phyloP scores from a whole-genome alignment of 2,329 filamentous ascomycete species.

The Colletotrichum acutatum region DNA sequence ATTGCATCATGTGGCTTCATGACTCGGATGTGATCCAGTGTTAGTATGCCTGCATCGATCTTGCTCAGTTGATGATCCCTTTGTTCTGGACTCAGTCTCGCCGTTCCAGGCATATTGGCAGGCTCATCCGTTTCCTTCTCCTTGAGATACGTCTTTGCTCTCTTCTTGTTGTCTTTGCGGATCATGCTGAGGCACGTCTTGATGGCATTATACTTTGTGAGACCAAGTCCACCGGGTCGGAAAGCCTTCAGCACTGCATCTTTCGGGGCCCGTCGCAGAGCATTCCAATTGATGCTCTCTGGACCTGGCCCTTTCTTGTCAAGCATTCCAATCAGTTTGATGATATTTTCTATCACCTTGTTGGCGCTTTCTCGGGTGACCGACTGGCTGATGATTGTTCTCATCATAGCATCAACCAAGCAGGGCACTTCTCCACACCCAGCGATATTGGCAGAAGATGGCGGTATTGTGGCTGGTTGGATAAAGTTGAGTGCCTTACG shows the following conservation, averaged over 20 bases:
- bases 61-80: slow-evolving; percentile 68
- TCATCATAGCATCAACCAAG: slow-evolving; percentile 63
- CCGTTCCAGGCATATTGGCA: slow-evolving; percentile 54
- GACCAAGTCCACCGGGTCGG: slow-evolving; percentile 75
- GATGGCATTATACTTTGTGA: slow-evolving; percentile 78
- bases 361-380: slow-evolving; percentile 66
- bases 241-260: slow-evolving; percentile 75
- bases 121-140: slow-evolving; percentile 53
- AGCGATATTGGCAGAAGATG: slow-evolving; percentile 76
- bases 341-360: slow-evolving; percentile 73
- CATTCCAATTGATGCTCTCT: slow-evolving; percentile 81
- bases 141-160: slow-evolving; percentile 55
- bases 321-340: slow-evolving; percentile 71
- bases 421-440: slow-evolving; percentile 71
- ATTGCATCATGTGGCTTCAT: slow-evolving; percentile 60
- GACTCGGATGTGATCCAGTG: slow-evolving; percentile 62
- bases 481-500: slow-evolving; percentile 50
- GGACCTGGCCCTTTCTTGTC: slow-evolving; percentile 70
- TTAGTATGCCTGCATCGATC: slow-evolving; percentile 67
- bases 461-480: slow-evolving; percentile 74
- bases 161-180: slow-evolving; percentile 70
- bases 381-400: slow-evolving; percentile 64
- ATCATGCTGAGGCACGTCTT: slow-evolving; percentile 80
- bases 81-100: slow-evolving; percentile 54
- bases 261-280: slow-evolving; percentile 68